phyloP scores from a whole-genome alignment of 1,284 basidiomycete genomes.

The Entoloma clypeatum region DNA sequence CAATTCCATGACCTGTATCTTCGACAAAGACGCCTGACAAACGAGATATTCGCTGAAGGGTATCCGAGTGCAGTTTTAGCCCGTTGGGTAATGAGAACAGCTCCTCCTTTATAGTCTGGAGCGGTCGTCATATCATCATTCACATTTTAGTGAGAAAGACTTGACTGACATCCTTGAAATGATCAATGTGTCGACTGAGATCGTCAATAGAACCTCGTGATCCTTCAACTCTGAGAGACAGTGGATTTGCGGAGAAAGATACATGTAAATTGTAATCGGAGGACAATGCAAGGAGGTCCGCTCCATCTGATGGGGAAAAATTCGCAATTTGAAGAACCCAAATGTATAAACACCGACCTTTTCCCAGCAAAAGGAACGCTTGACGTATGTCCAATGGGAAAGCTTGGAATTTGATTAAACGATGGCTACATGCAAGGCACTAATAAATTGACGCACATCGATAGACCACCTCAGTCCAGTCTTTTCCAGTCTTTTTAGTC shows the following conservation, averaged over 20 bases:
- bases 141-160: not conserved
- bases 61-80: slow-evolving; percentile 37
- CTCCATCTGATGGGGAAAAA: slow-evolving; percentile 48
- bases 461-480: slow-evolving; percentile 48
- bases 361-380: slow-evolving; percentile 69
- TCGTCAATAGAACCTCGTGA: slow-evolving; percentile 43
- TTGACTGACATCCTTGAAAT: slow-evolving; percentile 45
- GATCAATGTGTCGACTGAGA: slow-evolving; percentile 40
- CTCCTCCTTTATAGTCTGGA: slow-evolving; percentile 50
- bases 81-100: slow-evolving; percentile 45
- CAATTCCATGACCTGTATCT: slow-evolving; percentile 45
- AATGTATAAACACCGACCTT: slow-evolving; percentile 41
- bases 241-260: slow-evolving; percentile 50
- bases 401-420: slow-evolving; percentile 33
- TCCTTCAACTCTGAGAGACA: slow-evolving; percentile 59
- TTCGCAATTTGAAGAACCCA: slow-evolving; percentile 8
- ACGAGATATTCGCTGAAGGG: slow-evolving; percentile 63
- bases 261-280: slow-evolving; percentile 57
- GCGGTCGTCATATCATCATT: not conserved
- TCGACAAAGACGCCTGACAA: slow-evolving; percentile 59
- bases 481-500: slow-evolving; percentile 45
- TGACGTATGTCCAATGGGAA: slow-evolving; percentile 54
- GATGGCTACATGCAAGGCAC: slow-evolving; percentile 7
- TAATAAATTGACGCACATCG: slow-evolving; percentile 39
- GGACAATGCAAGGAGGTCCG: slow-evolving; percentile 55